Evolutionary conservation across 1,284 basidiomycete genomes (phyloP).

Genomic region (Microbotryomycetes sp.): DNA sequence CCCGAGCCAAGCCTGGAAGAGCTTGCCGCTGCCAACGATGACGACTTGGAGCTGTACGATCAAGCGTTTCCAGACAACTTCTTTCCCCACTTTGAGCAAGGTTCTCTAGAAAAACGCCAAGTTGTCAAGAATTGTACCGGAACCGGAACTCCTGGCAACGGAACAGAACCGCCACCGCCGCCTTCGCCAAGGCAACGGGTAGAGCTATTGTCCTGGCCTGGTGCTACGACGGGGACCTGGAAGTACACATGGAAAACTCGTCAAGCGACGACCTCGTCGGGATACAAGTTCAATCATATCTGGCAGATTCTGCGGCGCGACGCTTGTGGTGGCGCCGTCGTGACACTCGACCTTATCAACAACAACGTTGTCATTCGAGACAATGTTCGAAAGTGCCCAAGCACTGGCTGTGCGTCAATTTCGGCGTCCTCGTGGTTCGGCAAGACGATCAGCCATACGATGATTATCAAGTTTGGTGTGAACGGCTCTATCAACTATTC

Average conservation of each 20-base stretch:
- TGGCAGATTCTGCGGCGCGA: slow-evolving; percentile 22
- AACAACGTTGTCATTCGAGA: slow-evolving; percentile 1
- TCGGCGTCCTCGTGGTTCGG: slow-evolving; percentile 9
- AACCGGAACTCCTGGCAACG: neutral
- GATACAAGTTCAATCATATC: slow-evolving; percentile 12
- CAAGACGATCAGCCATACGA: slow-evolving; percentile 5
- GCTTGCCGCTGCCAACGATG: slow-evolving; percentile 6
- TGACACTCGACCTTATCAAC: slow-evolving; percentile 20
- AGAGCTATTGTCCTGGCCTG: slow-evolving; percentile 30
- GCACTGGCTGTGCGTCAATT: neutral
- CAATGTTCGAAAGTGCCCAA: neutral
- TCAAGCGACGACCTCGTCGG: slow-evolving; percentile 2
- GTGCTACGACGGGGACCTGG: slow-evolving; percentile 24
- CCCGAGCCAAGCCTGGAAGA: neutral
- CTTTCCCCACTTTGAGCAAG: neutral
- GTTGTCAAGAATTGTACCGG: neutral
- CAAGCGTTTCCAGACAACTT: slow-evolving; percentile 20
- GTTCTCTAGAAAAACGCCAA: slow-evolving; percentile 11
- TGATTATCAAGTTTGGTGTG: slow-evolving; percentile 16
- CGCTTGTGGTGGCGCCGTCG: slow-evolving; percentile 16
- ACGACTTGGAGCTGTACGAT: slow-evolving; percentile 22
- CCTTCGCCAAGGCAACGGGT: slow-evolving; percentile 14
- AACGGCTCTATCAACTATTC: slow-evolving; percentile 14
- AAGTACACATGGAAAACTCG: slow-evolving; percentile 27
- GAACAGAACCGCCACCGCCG: neutral